These are phyloP conservation scores for Xeromyces bisporus DNA, from an alignment of 495 filamentous ascomycete genomes.

Conservation along the genomic window DNA sequence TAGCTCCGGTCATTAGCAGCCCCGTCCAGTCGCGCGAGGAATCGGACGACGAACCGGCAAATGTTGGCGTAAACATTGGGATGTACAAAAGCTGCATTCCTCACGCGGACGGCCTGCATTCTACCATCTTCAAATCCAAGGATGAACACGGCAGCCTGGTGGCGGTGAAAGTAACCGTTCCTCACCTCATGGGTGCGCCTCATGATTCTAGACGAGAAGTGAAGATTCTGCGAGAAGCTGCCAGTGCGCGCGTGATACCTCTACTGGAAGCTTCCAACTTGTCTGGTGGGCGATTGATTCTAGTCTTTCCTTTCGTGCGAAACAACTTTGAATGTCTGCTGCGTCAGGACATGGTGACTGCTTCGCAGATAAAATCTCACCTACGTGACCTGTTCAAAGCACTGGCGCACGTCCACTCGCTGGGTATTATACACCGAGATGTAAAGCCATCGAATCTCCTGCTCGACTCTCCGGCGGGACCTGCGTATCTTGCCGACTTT, in stretches of 20 bases:
- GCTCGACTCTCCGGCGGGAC: slow-evolving; percentile 45
- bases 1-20: slow-evolving; percentile 7
- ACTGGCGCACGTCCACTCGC: slow-evolving; percentile 50
- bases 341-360: slow-evolving; percentile 25
- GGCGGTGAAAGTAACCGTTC: slow-evolving; percentile 79
- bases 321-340: slow-evolving; percentile 52
- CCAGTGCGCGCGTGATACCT: slow-evolving; percentile 38
- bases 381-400: slow-evolving; percentile 56
- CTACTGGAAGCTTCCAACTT: slow-evolving; percentile 56
- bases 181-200: slow-evolving; percentile 52
- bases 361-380: slow-evolving; percentile 24
- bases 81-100: slow-evolving; percentile 52
- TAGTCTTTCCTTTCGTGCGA: slow-evolving; percentile 73
- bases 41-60: slow-evolving; percentile 2
- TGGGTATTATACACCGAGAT: slow-evolving; percentile 78
- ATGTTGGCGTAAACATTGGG: slow-evolving; percentile 45
- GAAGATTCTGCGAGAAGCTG: slow-evolving; percentile 43
- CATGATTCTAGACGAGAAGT: slow-evolving; percentile 68
- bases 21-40: slow-evolving; percentile 7
- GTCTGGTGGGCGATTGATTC: slow-evolving; percentile 49
- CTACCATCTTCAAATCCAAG: slow-evolving; percentile 55
- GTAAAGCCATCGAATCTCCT: slow-evolving; percentile 86
- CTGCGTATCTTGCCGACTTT: slow-evolving; percentile 74
- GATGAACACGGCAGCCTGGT: slow-evolving; percentile 24
- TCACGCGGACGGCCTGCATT: slow-evolving; percentile 61